Conservation (phyloP, 208 protist genomes). For the Crithidia mellificae region DNA sequence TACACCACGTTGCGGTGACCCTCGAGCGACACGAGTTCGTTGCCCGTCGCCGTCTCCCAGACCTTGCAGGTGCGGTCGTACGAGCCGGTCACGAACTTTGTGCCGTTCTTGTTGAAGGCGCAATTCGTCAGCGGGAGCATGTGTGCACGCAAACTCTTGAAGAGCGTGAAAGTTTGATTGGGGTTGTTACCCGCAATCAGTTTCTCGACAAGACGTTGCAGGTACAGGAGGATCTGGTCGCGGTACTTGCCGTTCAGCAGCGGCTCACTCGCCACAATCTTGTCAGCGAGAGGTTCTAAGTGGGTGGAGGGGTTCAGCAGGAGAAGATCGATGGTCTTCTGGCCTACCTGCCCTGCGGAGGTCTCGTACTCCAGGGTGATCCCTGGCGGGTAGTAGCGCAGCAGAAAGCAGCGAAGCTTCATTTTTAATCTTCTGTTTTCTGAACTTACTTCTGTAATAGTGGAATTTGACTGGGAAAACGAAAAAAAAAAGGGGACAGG, state of each 20-base stretch:
- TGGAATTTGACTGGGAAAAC: too few species aligned
- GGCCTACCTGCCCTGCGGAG: constrained; percentile 69
- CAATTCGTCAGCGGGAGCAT: constrained; percentile 97
- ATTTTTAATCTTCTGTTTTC: too few species aligned
- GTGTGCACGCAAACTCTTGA: constrained; percentile 94
- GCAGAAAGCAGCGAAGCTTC: constrained; percentile 92
- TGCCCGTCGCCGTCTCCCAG: constrained; percentile 93
- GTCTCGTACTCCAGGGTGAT: constrained; percentile 93
- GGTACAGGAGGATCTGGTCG: constrained; percentile 77
- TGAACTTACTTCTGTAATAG: neutral
- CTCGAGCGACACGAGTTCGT: constrained; percentile 92
- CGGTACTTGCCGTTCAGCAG: constrained; percentile 82
- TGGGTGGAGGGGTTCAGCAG: constrained; percentile 81
- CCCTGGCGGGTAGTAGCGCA: constrained; percentile 96
- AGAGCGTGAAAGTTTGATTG: constrained; percentile 92
- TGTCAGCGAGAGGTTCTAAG: constrained; percentile 77
- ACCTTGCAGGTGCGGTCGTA: constrained; percentile 97
- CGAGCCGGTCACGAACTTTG: constrained; percentile 94
- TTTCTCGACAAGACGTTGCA: constrained; percentile 91
- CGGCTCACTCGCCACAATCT: constrained; percentile 89
- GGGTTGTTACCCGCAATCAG: constrained; percentile 64
- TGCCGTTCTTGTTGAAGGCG: constrained; percentile 96
- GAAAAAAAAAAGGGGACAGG: too few species aligned
- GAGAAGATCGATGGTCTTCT: constrained; percentile 93
- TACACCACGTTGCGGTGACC: constrained; percentile 97